These are phyloP conservation scores for Juncus inflexus DNA, from an alignment of 176 grass and related monocot genomes.

Conservation along the genomic window DNA sequence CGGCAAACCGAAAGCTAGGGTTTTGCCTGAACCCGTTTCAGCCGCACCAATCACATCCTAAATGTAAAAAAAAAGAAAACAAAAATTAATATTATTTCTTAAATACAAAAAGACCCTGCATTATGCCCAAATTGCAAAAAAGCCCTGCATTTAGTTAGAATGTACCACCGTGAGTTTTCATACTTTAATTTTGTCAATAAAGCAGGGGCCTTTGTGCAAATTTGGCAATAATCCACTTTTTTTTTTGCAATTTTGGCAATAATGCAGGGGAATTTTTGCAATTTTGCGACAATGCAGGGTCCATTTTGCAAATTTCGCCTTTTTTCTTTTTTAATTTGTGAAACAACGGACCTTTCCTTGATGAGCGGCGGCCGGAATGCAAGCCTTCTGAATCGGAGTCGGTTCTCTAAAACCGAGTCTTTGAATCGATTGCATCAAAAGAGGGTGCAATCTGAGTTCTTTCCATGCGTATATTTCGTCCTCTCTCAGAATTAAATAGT, in stretches of 20 bases:
- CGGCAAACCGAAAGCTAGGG: conserved; percentile 82
- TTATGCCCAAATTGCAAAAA: too few species aligned
- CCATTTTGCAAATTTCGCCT: too few species aligned
- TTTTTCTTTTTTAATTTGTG: not conserved
- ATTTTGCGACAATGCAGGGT: too few species aligned
- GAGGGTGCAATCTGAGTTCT: conserved; percentile 70
- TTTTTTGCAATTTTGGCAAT: too few species aligned
- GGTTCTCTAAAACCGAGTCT: conserved; percentile 83
- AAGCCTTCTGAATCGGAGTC: conserved; percentile 79
- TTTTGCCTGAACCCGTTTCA: conserved; percentile 94
- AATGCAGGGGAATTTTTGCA: too few species aligned
- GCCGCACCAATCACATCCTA: conserved; percentile 98
- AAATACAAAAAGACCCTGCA: too few species aligned
- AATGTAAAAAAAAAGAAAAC: too few species aligned
- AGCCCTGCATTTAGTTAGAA: too few species aligned
- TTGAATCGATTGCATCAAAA: conserved; percentile 58
- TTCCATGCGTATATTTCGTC: conserved; percentile 74
- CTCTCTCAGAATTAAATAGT: conserved; percentile 44
- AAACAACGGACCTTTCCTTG: conserved; percentile 76
- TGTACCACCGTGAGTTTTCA: too few species aligned
- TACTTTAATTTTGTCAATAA: too few species aligned
- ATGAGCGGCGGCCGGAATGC: conserved; percentile 81
- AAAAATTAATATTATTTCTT: too few species aligned
- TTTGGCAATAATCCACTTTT: too few species aligned
- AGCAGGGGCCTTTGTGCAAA: not conserved